These are phyloP conservation scores for Pseudogymnoascus sp. DNA, from an alignment of 2,329 filamentous ascomycete species.

Conservation along the genomic window DNA sequence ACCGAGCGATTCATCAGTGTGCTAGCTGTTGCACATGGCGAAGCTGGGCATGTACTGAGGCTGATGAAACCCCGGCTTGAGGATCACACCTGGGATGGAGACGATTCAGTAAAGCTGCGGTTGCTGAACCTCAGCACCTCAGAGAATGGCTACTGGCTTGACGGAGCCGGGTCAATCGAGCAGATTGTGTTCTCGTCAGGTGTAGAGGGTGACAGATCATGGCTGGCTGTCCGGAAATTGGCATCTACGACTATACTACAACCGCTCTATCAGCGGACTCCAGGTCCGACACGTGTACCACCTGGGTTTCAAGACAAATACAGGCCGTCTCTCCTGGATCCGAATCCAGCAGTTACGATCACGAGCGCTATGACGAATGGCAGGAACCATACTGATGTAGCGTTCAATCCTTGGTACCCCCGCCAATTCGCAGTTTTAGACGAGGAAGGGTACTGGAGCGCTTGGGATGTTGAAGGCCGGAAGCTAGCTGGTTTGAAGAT, in stretches of 20 bases:
- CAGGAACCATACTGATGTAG: conserved; percentile 50
- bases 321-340: conserved; percentile 43
- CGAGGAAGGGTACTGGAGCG: conserved; percentile 54
- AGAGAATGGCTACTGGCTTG: conserved; percentile 25
- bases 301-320: conserved; percentile 12
- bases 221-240: conserved; percentile 39
- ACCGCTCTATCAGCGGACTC: conserved; percentile 16
- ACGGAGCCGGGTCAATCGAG: conserved; percentile 35
- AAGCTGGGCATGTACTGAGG: conserved; percentile 24
- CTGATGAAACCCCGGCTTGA: conserved; percentile 22
- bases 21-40: conserved; percentile 23
- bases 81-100: conserved; percentile 22
- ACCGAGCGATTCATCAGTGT: conserved; percentile 13
- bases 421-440: conserved; percentile 61
- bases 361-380: conserved; percentile 44
- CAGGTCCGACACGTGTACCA: conserved; percentile 7
- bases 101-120: conserved; percentile 17
- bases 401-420: conserved; percentile 53
- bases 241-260: conserved; percentile 36
- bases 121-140: conserved; percentile 15
- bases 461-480: conserved; percentile 46
- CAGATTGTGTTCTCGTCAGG: conserved; percentile 38
- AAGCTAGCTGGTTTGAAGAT: conserved; percentile 14
- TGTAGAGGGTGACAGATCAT: conserved; percentile 29
- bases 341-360: conserved; percentile 48